Evolutionary conservation across 805 yeast genomes (phyloP).

Genomic region (Metschnikowia bowlesiae): DNA sequence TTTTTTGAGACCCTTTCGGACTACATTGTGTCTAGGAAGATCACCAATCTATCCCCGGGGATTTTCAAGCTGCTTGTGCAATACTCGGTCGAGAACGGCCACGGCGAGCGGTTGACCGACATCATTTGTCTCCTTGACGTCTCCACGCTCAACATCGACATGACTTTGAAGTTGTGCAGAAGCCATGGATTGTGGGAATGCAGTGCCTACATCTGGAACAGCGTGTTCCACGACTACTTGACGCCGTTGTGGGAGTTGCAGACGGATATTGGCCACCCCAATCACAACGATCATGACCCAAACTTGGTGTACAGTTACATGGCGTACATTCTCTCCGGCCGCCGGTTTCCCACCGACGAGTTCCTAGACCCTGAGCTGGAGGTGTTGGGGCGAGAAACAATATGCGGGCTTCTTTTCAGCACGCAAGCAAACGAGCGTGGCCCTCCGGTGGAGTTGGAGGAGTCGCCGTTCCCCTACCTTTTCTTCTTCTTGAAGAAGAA

Average conservation of each 20-base stretch:
- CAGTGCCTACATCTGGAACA: conserved; percentile 66
- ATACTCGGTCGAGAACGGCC: conserved; percentile 36
- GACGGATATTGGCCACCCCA: conserved; percentile 10
- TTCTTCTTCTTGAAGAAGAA: conserved; percentile 50
- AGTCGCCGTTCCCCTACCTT: conserved; percentile 59
- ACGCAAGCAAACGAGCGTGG: conserved; percentile 24
- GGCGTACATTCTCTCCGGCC: conserved; percentile 66
- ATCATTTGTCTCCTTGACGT: conserved; percentile 68
- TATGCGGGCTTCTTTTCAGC: conserved; percentile 25
- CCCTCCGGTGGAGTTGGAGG: background rate
- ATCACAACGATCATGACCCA: conserved; percentile 4
- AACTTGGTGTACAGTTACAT: conserved; percentile 50
- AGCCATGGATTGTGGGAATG: conserved; percentile 56
- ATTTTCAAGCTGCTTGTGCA: conserved; percentile 60
- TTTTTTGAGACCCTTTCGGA: conserved; percentile 54
- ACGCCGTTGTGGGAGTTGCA: conserved; percentile 65
- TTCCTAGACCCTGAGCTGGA: conserved; percentile 30
- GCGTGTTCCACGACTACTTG: conserved; percentile 60
- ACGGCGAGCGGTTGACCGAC: conserved; percentile 55
- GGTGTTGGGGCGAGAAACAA: conserved; percentile 5
- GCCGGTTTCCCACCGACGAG: conserved; percentile 73
- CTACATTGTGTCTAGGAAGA: conserved; percentile 44
- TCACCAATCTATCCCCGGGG: conserved; percentile 54
- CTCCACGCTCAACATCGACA: conserved; percentile 68
- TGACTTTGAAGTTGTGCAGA: conserved; percentile 60